Base-by-base conservation (phyloP, 805 yeast species). In the Saturnispora silvae region DNA sequence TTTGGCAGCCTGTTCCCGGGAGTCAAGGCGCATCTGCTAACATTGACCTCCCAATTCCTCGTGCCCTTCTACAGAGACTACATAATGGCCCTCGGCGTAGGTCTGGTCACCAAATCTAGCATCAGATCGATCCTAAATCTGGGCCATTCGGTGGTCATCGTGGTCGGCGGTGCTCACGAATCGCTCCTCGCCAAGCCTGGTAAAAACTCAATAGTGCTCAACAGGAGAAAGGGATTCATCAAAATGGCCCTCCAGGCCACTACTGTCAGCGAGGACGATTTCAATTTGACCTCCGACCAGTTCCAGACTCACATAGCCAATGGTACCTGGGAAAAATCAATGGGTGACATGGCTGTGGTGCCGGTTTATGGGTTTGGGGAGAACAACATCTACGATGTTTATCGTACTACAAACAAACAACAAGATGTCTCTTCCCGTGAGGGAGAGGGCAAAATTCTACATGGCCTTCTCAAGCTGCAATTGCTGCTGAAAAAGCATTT, bases 81-180 rank as follows among this genome's bases (percentile, higher is more conserved):
- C 51, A 57, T 92, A 14, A 57, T 85, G 54, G 68, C 83, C 1
- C 56, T 86, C 19, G 97, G 97, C 0, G 69, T 85, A 16, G 80
- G 94, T 3, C 76, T 95, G 8, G 96, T 94, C 1, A 74, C 86
- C 0, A 78, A 76, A 38, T 64, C 63, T 33, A 85, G 87, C 45
- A 81, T 92, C 31, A 60, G 70, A 43, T 67, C 77, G 19, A 64
- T 84, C 20, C 65, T 92, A 33, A 59, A 55, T 37, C 70, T 75
- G 40, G 75, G 79, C 45, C 77, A 74, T 47, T 81, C 94, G 2
- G 80, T 87, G 10, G 81, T 89, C 44, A 77, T 92, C 40, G 97
- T 92, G 1, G 77, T 92, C 18, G 98, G 98, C 2, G 98, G 98
- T 0, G 97, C 97, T 0, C 81, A 85, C 42, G 98, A 92, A 51